Evolutionary conservation across 1,284 basidiomycete species (phyloP), one percentile per base, ranked within the genome.

Genomic region (Papiliotrema nemorosa): DNA sequence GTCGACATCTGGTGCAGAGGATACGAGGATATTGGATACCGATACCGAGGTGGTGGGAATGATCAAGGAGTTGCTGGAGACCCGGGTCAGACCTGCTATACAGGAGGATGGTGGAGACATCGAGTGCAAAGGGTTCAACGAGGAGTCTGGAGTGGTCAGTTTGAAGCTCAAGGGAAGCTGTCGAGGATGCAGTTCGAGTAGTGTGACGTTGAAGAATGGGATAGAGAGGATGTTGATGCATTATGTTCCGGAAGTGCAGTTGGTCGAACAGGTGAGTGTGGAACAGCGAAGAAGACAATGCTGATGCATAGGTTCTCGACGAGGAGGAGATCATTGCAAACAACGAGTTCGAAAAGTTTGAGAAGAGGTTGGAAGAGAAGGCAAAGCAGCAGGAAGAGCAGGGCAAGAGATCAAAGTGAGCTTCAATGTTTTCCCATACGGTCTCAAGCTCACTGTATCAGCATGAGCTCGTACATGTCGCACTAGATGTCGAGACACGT

Each of bases 161-260:
- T 81, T 98, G 35, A 96, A 88, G 76, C 78, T 98, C 57, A 98
- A 97, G 78, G 94, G 94, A 21, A 93, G 89, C 67, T 98, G 94
- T 76, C 79, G 94, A 65, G 94, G 96, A 6, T 98, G 94, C 75
- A 84, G 85, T 58, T 90, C 87, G 33, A 90, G 87, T 65, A 86
- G 90, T 12, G 93, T 98, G 25, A 98, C 94, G 16, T 79, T 98
- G 55, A 98, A 97, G 80, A 85, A 82, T 59, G 92, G 93, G 3
- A 94, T 97, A 49, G 96, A 98, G 78, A 81, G 94, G 55, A 98
- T 98, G 96, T 78, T 98, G 65, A 94, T 90, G 89, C 94, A 98
- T 75, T 98, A 97, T 67, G 90, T 98, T 49, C 94, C 94, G 5
- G 93, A 98, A 75, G 94, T 98, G 29, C 87, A 94, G 73, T 85